These are phyloP conservation scores for Asclepias syriaca DNA, from an alignment of 257 asterid genomes.

Conservation along the genomic window DNA sequence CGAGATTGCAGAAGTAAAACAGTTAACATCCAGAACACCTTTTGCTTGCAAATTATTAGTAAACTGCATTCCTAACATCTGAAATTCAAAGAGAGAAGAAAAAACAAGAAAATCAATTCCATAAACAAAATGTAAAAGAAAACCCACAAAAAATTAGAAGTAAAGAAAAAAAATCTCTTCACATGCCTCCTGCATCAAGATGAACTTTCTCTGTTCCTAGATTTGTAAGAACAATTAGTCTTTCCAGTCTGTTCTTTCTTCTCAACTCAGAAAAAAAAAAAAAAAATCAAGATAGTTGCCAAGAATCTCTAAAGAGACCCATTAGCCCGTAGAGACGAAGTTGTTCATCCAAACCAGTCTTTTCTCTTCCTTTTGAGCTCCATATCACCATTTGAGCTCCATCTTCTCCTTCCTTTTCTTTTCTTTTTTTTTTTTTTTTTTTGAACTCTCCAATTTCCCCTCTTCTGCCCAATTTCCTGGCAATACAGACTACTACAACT, in stretches of 20 bases:
- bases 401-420: constrained; percentile 1
- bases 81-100: constrained; percentile 5
- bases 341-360: constrained; percentile 18
- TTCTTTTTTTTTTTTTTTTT: background rate
- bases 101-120: constrained; percentile 3
- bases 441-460: background rate
- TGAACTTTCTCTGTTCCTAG: constrained; percentile 7
- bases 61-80: constrained; percentile 45
- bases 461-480: constrained; percentile 6
- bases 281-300: constrained; percentile 9
- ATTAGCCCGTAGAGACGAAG: constrained; percentile 19
- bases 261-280: background rate
- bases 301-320: constrained; percentile 22
- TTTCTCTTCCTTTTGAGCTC: constrained; percentile 25
- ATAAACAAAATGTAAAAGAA: background rate
- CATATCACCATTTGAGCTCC: constrained; percentile 23
- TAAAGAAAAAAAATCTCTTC: background rate
- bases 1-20: constrained; percentile 26
- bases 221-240: constrained; percentile 12
- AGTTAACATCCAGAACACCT: constrained; percentile 23
- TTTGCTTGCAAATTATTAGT: constrained; percentile 28
- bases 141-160: background rate
- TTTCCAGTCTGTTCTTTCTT: background rate
- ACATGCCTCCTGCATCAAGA: constrained; percentile 19
- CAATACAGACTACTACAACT: background rate